Evolutionary conservation across 495 filamentous ascomycete genomes (phyloP), one percentile per base, ranked within the genome.

Genomic region (Aspergillus diversus): DNA sequence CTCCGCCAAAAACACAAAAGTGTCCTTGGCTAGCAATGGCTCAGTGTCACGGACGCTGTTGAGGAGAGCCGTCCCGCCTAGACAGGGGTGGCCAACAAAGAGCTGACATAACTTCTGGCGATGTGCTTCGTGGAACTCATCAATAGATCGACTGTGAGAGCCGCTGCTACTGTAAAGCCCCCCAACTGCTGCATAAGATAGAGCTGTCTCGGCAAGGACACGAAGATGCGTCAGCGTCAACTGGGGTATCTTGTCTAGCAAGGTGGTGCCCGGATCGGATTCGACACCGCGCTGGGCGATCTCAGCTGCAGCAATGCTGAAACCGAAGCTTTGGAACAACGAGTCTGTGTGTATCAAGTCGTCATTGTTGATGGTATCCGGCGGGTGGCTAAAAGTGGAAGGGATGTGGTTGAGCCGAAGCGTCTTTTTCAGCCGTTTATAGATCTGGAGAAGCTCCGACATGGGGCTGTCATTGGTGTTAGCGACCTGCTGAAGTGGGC

Each of bases 261-360:
- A 77, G 0, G 89, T 93, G 66, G 82, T 80, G 17, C 90, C 90
- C 37, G 86, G 85, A 46, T 92, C 86, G 5, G 90, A 88, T 60
- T 91, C 89, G 2, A 92, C 79, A 13, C 96, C 95, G 56, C 95
- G 90, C 70, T 97, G 94, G 49, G 92, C 87, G 60, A 99, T 97
- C 73, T 99, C 95, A 6, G 90, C 87, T 0, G 92, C 87, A 3
- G 94, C 86, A 55, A 99, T 93, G n/a, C 94, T 92, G 74, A 84
- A 92, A 0, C 92, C 95, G 16, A 98, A 87, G 47, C 87, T 84
- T 52, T 80, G 81, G 37, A 91, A 88, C 47, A 98, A 71, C 0
- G 86, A 85, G 66, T 93, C 90, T 8, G 85, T 89, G 43, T 84
- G 80, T 5, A 82, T 78, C 42, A 93, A 71, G 35, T 86, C 82